phyloP scores from a whole-genome alignment of 805 yeast species.

The Brettanomyces custersianus region DNA sequence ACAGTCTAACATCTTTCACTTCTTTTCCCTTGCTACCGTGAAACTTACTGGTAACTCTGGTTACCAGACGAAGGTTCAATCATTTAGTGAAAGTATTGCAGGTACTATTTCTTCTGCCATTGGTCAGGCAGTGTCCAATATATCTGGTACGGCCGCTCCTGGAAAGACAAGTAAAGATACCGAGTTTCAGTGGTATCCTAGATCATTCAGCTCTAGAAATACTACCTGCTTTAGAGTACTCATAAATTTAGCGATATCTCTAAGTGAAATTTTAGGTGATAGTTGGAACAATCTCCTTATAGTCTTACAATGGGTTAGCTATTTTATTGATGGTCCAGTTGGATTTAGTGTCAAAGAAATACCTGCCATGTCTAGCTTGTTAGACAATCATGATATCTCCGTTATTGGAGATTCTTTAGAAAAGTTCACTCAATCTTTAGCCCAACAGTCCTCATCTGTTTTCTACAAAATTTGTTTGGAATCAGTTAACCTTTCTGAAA shows the following conservation, averaged over 20 bases:
- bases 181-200: slow-evolving; percentile 22
- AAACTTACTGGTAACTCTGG: slow-evolving; percentile 27
- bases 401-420: slow-evolving; percentile 46
- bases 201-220: slow-evolving; percentile 56
- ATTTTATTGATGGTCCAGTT: slow-evolving; percentile 56
- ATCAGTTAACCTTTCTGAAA: slow-evolving; percentile 34
- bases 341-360: slow-evolving; percentile 29
- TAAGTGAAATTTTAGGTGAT: slow-evolving; percentile 63
- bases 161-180: neutral
- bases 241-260: slow-evolving; percentile 63
- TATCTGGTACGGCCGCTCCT: slow-evolving; percentile 7
- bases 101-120: slow-evolving; percentile 40
- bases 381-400: slow-evolving; percentile 37
- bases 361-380: slow-evolving; percentile 33
- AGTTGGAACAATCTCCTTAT: slow-evolving; percentile 60
- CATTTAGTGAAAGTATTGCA: slow-evolving; percentile 43
- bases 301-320: slow-evolving; percentile 74
- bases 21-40: slow-evolving; percentile 38
- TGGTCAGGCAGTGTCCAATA: slow-evolving; percentile 27
- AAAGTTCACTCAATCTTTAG: slow-evolving; percentile 58
- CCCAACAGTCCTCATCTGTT: slow-evolving; percentile 42
- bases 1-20: slow-evolving; percentile 47
- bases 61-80: slow-evolving; percentile 27
- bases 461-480: slow-evolving; percentile 40
- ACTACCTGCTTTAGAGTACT: slow-evolving; percentile 72